Evolutionary conservation across 2,329 filamentous ascomycete genomes (phyloP), one percentile per base, ranked within the genome.

Genomic region (Intubia oerlemansii): DNA sequence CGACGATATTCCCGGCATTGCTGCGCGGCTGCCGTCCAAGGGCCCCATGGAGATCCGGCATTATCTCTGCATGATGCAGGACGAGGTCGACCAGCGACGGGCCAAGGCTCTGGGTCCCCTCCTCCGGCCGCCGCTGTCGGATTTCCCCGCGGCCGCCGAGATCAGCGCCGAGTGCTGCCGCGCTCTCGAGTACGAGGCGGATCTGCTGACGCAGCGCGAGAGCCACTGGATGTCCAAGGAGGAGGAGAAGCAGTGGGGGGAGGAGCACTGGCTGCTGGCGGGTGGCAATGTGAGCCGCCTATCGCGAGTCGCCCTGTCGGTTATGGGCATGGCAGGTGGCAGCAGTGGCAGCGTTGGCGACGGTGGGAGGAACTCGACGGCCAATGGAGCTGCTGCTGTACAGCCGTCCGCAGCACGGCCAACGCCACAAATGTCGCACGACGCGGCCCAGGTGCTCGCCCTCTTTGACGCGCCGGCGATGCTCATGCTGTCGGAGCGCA

Each of bases 81-180:
- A 58, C 13, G 57, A 54, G 2, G 38, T 52, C 5, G 46, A 39
- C 41, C 12, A 39, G 45, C 27, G 36, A 40, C 8, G 44, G 46
- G 12, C 10, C 15, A 22, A 15, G 10, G 10, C 17, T 2, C 12
- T 14, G 5, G 16, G 12, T 5, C 27, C 24, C 6, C 42, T 48
- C 5, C 45, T 52, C 42, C 38, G 45, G 16, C 37, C 66, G 17
- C 47, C 53, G 16, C 44, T 59, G 30, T 51, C 54, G 9, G 68
- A 81, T 31, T 52, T 80, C 2, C 72, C 48, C 0, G 70, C 78
- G 2, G 82, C 84, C 0, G 43, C 63, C 2, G 81, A 93, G 44
- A 49, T 92, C 16, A 66, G 70, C 39, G 50, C 57, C 14, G 61
- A 68, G 32, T 79, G 77, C 41, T 70, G 64, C 38, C 48, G 53